Percentiles rank a stretch among this genome's conserved stretches.
phyloP scores from a whole-genome alignment of 2,329 filamentous ascomycete genomes.

The Apiospora hydei region DNA sequence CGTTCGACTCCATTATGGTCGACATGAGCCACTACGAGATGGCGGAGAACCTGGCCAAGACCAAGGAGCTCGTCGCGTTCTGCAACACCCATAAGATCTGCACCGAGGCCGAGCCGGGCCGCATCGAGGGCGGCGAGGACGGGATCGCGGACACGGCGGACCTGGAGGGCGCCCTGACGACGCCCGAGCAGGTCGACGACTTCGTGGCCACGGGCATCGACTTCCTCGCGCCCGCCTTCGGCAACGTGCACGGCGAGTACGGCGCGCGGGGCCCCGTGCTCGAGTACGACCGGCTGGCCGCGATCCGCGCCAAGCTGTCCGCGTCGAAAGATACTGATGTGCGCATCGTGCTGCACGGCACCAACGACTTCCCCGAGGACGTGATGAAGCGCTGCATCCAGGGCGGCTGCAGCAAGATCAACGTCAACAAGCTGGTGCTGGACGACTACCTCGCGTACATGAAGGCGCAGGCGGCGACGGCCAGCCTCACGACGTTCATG shows the following conservation, averaged over 20 bases:
- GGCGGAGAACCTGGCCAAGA: constrained; percentile 71
- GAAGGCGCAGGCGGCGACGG: constrained; percentile 45
- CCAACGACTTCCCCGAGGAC: constrained; percentile 60
- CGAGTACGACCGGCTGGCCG: constrained; percentile 62
- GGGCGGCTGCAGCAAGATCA: constrained; percentile 61
- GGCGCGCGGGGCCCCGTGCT: constrained; percentile 68
- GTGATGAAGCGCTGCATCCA: constrained; percentile 59
- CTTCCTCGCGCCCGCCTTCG: constrained; percentile 77
- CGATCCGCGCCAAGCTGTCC: constrained; percentile 43
- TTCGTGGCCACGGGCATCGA: constrained; percentile 77
- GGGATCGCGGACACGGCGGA: constrained; percentile 64
- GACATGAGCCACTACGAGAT: constrained; percentile 80
- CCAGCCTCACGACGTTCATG: constrained; percentile 49
- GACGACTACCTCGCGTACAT: constrained; percentile 53
- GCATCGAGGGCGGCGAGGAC: constrained; percentile 73
- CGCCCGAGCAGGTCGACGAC: constrained; percentile 71
- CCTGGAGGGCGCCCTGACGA: constrained; percentile 63
- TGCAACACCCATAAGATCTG: constrained; percentile 71
- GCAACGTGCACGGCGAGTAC: constrained; percentile 79
- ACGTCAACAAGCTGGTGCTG: constrained; percentile 62
- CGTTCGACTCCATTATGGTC: constrained; percentile 78
- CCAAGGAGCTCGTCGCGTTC: constrained; percentile 66
- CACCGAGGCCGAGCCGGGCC: constrained; percentile 74
- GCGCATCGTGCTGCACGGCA: constrained; percentile 61
- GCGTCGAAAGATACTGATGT: constrained; percentile 44